Evolutionary conservation across 2,329 filamentous ascomycete genomes (phyloP), one percentile per base, ranked within the genome.

Genomic region (Magnaporthiopsis poae): DNA sequence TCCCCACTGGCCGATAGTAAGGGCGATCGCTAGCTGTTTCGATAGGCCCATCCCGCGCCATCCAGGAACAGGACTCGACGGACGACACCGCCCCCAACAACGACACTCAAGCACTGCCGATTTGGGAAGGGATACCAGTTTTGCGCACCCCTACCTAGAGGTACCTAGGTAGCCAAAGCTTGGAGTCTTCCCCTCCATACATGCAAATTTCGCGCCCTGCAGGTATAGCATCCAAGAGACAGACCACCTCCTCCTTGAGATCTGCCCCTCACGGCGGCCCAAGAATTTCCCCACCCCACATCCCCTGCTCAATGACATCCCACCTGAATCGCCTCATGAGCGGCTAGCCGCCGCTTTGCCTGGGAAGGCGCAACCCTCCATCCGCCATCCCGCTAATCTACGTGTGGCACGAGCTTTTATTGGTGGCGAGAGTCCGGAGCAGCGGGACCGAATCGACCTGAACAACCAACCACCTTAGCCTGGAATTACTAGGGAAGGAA

Each of bases 1-100:
- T 65, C 63, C 63, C 63, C 63, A 65, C 63, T 25, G 63, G 5
- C 63, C 63, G 63, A 65, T 52, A 65, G 63, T 65, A 65, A 56
- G 63, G 63, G 60, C 52, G 31, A 62, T n/a, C 36, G n/a, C 46
- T 36, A 33, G 18, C 21, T 62, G 61, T 62, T 33, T 62, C 61
- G 61, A 39, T 62, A 39, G 25, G 25, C 25, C 60, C 25, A 27
- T 61, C 27, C 25, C 31, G 27, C 7, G 9, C 46, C 18, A 56
- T n/a, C 46, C 46, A 56, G 46, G 46, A 56, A n/a, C 46, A n/a
- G 1, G 21, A 21, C 46, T 56, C 7, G 2, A 8, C 46, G 5
- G 7, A n/a, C 21, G 46, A n/a, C 18, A 21, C 46, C 46, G 21
- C 46, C 46, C 7, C 46, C 46, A 56, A 56, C 46, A 21, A 11